A percentile compares a stretch with the other conserved stretches of the same genome.
Evolutionary conservation across 139 green algal species (phyloP).

Genomic region (Chlamydomonas asymmetrica): DNA sequence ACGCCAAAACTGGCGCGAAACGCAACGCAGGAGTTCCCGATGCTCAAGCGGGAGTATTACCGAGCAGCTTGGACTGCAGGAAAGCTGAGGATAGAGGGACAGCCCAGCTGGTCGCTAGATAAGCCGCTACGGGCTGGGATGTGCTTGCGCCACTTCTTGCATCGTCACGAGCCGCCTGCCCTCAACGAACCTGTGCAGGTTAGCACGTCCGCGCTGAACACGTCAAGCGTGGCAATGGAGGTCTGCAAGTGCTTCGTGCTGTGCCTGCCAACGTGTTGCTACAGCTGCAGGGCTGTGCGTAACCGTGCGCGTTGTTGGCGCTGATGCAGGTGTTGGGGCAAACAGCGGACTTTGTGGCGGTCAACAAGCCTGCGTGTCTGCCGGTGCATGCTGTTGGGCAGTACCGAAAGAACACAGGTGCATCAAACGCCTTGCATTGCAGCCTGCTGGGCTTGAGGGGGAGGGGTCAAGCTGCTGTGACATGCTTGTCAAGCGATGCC

Average conservation of each 20-base stretch:
- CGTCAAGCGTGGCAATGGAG: background rate
- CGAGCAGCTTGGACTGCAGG: conserved; percentile 57
- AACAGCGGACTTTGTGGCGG: conserved; percentile 63
- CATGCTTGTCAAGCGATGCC: too few relatives aligned
- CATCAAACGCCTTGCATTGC: background rate
- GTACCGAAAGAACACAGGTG: conserved; percentile 90
- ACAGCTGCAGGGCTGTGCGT: background rate
- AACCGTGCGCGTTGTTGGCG: background rate
- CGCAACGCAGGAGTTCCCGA: conserved; percentile 70
- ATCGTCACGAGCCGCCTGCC: conserved; percentile 88
- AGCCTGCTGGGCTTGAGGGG: too few relatives aligned
- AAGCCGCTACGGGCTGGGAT: conserved; percentile 47
- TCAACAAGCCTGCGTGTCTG: conserved; percentile 81
- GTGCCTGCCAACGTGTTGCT: background rate
- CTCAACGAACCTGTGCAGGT: conserved; percentile 46
- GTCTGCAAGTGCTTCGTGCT: background rate
- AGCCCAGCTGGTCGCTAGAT: conserved; percentile 4
- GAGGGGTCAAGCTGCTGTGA: too few relatives aligned
- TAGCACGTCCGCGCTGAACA: background rate
- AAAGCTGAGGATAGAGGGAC: conserved; percentile 63
- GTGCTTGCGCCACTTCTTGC: conserved; percentile 74
- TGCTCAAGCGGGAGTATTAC: conserved; percentile 65
- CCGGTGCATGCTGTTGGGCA: conserved; percentile 90
- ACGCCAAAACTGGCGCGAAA: background rate
- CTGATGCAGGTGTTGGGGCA: conserved; percentile 44